Evolutionary conservation across 2,329 filamentous ascomycete genomes (phyloP).

Genomic region (Aureobasidium lini): DNA sequence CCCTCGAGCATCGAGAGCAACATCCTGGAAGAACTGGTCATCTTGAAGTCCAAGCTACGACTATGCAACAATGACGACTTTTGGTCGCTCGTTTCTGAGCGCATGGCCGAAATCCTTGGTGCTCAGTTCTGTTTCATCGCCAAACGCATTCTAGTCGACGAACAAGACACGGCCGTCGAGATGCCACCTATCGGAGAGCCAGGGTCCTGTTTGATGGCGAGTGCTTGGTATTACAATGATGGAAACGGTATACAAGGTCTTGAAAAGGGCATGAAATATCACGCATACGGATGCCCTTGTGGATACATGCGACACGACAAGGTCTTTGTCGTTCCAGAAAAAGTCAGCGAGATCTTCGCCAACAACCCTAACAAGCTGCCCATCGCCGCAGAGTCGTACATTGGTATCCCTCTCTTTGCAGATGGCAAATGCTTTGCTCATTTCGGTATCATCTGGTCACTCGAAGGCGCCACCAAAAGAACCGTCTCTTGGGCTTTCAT

Average conservation of each 20-base stretch:
- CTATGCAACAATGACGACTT: conserved; percentile 51
- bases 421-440: conserved; percentile 61
- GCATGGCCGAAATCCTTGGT: conserved; percentile 54
- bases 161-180: conserved; percentile 51
- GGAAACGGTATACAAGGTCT: conserved; percentile 46
- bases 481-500: conserved; percentile 58
- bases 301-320: conserved; percentile 66
- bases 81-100: conserved; percentile 57
- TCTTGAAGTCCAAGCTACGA: conserved; percentile 50
- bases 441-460: conserved; percentile 66
- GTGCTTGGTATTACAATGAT: conserved; percentile 60
- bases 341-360: conserved; percentile 47
- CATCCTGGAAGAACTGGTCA: conserved; percentile 52
- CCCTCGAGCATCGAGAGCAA: conserved; percentile 46
- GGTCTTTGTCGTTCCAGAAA: conserved; percentile 59
- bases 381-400: conserved; percentile 57
- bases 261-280: conserved; percentile 55
- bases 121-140: conserved; percentile 64
- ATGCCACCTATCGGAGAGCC: conserved; percentile 54
- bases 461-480: conserved; percentile 49
- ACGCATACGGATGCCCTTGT: conserved; percentile 58
- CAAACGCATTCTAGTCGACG: conserved; percentile 54
- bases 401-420: conserved; percentile 58
- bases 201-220: conserved; percentile 56
- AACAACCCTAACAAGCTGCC: conserved; percentile 56